A percentile compares a stretch with the other conserved stretches of the same genome.
Evolutionary conservation across 495 filamentous ascomycete genomes (phyloP).

Genomic region (Tuber umbilicatum): DNA sequence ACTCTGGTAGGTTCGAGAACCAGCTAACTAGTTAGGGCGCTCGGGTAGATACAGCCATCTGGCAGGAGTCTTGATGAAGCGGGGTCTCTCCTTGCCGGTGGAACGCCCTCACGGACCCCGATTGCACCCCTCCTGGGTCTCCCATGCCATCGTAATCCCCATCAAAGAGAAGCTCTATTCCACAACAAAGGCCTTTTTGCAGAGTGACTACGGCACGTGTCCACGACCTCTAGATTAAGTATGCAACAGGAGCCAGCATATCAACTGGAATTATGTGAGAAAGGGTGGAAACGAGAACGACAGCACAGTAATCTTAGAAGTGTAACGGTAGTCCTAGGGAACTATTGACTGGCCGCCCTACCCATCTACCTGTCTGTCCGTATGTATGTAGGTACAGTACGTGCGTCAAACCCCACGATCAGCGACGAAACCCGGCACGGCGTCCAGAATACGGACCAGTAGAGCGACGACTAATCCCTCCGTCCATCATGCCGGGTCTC

Average conservation of each 20-base stretch:
- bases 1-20: background rate
- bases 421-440: too few relatives aligned
- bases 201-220: too few relatives aligned
- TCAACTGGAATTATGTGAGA: background rate
- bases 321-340: background rate
- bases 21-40: background rate
- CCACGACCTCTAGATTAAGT: background rate
- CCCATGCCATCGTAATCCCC: background rate
- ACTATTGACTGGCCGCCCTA: background rate
- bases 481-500: too few relatives aligned
- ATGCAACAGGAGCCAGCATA: background rate
- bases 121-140: too few relatives aligned
- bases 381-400: too few relatives aligned
- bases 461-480: too few relatives aligned
- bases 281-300: background rate
- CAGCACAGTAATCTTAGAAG: background rate
- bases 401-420: too few relatives aligned
- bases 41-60: background rate
- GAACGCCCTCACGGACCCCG: background rate
- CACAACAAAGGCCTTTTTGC: background rate
- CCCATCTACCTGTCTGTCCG: background rate
- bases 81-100: background rate
- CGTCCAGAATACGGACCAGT: too few relatives aligned
- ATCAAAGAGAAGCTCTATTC: background rate
- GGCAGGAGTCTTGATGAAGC: background rate